phyloP scores from a whole-genome alignment of 257 asterid genomes.

The Schizonepeta tenuifolia region DNA sequence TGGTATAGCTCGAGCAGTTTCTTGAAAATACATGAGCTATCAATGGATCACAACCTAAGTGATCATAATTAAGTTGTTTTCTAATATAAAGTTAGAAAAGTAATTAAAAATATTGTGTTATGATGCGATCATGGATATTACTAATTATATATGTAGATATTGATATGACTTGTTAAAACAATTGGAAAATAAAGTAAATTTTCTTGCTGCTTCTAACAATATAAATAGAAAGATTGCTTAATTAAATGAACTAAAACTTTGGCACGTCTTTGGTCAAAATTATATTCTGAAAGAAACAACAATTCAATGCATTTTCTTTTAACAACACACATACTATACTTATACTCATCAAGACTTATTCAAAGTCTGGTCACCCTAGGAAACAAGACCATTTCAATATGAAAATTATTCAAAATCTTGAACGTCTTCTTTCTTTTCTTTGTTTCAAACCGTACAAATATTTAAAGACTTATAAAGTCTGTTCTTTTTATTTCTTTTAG shows the following conservation, averaged over 20 bases:
- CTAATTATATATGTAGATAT: no score
- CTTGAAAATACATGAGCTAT: no score
- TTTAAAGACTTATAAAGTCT: background rate
- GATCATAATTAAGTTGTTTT: no score
- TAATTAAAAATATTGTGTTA: no score
- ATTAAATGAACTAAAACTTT: background rate
- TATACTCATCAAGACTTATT: background rate
- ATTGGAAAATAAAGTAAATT: no score
- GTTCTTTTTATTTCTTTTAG: no score
- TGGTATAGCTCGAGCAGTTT: no score
- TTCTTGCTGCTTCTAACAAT: background rate
- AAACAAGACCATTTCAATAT: background rate
- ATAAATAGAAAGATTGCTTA: background rate
- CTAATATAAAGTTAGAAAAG: no score
- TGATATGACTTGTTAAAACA: no score
- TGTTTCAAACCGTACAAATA: background rate
- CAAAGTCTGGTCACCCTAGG: background rate
- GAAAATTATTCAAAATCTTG: background rate
- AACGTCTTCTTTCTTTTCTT: no score
- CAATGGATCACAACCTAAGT: no score
- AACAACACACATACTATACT: background rate
- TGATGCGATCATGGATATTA: no score
- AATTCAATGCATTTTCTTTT: background rate
- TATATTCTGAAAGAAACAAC: background rate
- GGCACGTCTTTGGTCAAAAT: background rate